A percentile compares a stretch with the other conserved stretches of the same genome.
Evolutionary conservation across 805 yeast species (phyloP).

Genomic region (Wickerhamiella lipophila): DNA sequence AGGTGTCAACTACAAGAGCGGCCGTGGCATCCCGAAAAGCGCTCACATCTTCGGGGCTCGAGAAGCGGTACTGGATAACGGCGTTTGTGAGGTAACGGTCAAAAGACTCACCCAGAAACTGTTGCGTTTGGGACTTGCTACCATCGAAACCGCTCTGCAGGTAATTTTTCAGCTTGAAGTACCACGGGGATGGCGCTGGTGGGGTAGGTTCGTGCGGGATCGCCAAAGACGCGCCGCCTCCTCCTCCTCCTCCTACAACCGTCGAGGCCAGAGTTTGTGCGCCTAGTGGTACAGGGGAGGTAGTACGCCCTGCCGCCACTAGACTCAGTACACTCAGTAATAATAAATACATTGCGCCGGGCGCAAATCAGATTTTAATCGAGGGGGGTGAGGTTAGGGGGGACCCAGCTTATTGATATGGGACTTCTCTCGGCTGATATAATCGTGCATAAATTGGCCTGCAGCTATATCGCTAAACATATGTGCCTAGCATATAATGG

Average conservation of each 20-base stretch:
- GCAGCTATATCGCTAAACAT: neutral
- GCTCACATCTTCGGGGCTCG: neutral
- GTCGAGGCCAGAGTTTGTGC: neutral
- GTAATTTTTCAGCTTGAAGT: neutral
- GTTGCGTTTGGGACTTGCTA: neutral
- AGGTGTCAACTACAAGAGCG: conserved; percentile 10
- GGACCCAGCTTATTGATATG: conserved; percentile 6
- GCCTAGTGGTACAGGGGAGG: neutral
- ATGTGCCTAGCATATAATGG: neutral
- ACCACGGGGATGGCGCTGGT: neutral
- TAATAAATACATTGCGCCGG: neutral
- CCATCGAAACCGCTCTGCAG: neutral
- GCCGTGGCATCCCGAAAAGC: conserved; percentile 6
- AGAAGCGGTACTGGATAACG: conserved; percentile 10
- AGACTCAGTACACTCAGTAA: neutral
- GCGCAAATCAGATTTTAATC: neutral
- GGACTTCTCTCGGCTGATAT: conserved; percentile 2
- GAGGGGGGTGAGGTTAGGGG: neutral
- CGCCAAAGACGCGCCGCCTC: neutral
- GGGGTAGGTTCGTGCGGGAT: neutral
- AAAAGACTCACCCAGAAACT: neutral
- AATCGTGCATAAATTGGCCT: conserved; percentile 8
- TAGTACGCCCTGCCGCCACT: neutral
- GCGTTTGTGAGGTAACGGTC: conserved; percentile 7
- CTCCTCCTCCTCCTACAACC: no score